Base-by-base conservation (phyloP, 2,329 filamentous ascomycete genomes). In the Neoascochyta sp. region DNA sequence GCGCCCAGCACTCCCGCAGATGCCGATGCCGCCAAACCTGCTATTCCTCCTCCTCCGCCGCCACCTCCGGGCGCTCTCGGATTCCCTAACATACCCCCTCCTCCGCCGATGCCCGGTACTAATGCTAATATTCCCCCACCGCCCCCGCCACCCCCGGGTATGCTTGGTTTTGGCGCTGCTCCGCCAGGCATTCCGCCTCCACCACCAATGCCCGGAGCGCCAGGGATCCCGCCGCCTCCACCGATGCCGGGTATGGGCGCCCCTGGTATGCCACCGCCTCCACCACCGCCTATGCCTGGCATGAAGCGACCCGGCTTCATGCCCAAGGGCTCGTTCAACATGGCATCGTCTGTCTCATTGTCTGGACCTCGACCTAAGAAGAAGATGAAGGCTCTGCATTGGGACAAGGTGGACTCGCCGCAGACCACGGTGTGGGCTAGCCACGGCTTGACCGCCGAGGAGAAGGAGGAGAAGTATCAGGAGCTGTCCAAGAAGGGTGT, bases 381-480 rank as follows among this genome's bases (percentile, higher is more conserved):
- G 80, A 98, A 96, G 74, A 86, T 98, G 64, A 98, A 98, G 78
- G 90, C 90, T 36, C 75, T 98, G 48, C 92, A 98, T 69, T 96
- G 92, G 90, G 92, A 98, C 67, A 96, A 96, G 71, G 87, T 98
- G 32, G 92, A 98, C 64, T 78, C 85, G 30, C 86, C 88, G 13
- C 80, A 92, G 60, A 84, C 87, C 28, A 95, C 90, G 31, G 86
- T 95, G 50, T 96, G 90, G 90, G 89, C 88, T 18, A 75, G 79
- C 6, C 87, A 94, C 62, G 78, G 85, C 16, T 83, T 86, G 4
- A 93, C 86, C n/a, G 78, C 81, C 4, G 82, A 93, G 59, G 85
- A 84, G 39, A 86, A 89, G 57, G 92, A 98, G 67, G 86, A 95
- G 66, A 95, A 95, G 64, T 96, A 96, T 58, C 80, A 83, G 21